Conservation (phyloP, 495 filamentous ascomycete genomes). For the Platismatia glauca region DNA sequence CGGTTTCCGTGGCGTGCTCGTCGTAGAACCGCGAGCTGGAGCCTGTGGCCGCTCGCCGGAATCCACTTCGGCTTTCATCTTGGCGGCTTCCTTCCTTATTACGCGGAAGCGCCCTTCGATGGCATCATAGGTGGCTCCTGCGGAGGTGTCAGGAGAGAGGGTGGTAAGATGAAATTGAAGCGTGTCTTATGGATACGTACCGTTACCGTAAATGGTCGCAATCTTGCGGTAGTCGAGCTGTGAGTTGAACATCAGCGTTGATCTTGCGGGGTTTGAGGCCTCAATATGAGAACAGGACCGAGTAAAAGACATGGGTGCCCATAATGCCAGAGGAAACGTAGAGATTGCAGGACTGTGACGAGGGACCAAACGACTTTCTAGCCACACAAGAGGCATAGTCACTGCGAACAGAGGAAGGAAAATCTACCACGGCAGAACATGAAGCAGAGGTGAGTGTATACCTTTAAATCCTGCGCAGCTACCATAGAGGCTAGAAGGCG, state of each 20-base stretch:
- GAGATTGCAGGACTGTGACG: not conserved
- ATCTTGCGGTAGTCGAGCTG: slow-evolving; percentile 27
- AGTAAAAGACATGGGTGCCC: too few species aligned
- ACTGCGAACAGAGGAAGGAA: not conserved
- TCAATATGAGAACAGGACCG: not conserved
- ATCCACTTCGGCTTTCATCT: slow-evolving; percentile 26
- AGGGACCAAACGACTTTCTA: too few species aligned
- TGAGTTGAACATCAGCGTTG: not conserved
- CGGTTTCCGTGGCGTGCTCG: slow-evolving; percentile 10
- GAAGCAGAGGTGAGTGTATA: slow-evolving; percentile 1
- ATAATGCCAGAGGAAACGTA: not conserved
- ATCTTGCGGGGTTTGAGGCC: not conserved
- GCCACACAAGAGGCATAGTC: not conserved
- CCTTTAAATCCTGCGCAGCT: slow-evolving; percentile 28
- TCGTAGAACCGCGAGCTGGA: slow-evolving; percentile 9
- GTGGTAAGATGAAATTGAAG: not conserved
- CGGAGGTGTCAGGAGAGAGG: not conserved
- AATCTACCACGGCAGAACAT: not conserved
- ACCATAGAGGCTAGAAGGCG: slow-evolving; percentile 31
- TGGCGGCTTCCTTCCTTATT: slow-evolving; percentile 26
- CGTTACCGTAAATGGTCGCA: slow-evolving; percentile 25
- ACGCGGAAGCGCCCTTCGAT: slow-evolving; percentile 34
- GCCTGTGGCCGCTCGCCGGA: slow-evolving; percentile 20
- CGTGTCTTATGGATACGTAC: not conserved
- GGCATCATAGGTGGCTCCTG: slow-evolving; percentile 35